Base-by-base conservation (phyloP, 2,329 filamentous ascomycete genomes). In the Fusarium marasasianum region DNA sequence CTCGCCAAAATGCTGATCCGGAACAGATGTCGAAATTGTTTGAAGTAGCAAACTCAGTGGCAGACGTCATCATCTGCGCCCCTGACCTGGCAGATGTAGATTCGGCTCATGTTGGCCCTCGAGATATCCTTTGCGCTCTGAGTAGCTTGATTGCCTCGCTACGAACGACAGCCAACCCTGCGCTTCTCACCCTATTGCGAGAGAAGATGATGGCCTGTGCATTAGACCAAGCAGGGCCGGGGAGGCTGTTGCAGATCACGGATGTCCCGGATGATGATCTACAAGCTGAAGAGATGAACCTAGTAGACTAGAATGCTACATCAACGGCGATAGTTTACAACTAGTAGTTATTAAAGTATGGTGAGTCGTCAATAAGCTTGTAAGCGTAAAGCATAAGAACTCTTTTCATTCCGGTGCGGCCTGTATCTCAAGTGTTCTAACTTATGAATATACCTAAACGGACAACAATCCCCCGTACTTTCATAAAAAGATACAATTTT, bases 151-250 rank as follows among this genome's bases (percentile, higher is more conserved):
- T 71, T 3, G 38, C 48, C 15, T 71, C 68, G 2, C 24, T 71
- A 1, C 45, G 68, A 8, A 71, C 68, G 17, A 60, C 68, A 22
- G 68, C 60, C 2, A 51, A 71, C 37, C 61, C 68, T 18, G 61
- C 54, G 5, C 50, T 71, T 9, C 29, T 71, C 3, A 66, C 60
- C 3, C 13, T 71, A 2, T 35, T 71, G 6, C 38, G 48, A 37
- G 68, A 71, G n/a, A 71, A 71, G 29, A 71, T 71, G 66, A 51
- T 71, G 54, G 66, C 53, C 1, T 70, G 67, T 40, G 65, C 68
- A 41, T 31, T 66, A 15, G 53, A 31, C 33, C 67, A 70, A 24
- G 59, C 47, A 26, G 44, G 33, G 26, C 68, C 66, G 13, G 43
- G 37, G 17, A 53, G 54, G 6, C 8, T 66, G 8, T 33, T 71